Base-by-base conservation (phyloP, 106 monocot species). In the Cymbidium sinense region DNA sequence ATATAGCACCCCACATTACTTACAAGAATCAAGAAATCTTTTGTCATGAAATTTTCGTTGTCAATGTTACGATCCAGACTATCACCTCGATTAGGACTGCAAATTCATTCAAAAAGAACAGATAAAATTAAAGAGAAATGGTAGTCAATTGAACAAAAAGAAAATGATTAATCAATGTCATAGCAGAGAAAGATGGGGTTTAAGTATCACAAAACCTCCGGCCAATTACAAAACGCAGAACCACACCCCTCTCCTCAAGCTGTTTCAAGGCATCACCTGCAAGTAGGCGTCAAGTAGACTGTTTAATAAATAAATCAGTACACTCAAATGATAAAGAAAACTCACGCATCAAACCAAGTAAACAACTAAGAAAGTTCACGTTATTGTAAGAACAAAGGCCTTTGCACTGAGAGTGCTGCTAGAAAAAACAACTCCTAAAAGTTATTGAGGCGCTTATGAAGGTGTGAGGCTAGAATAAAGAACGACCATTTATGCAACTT, bases 151-250 rank as follows among this genome's bases (percentile, higher is more conserved):
- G 44, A 10, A 13, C 10, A 30, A 29, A 7, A 34, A 79, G 1
- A 55, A 79, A 51, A 44, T 62, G 54, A 25, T 7, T 34, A 34
- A 27, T 21, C 30, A 8, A 47, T 75, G 35, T 12, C 12, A 41
- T 58, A 73, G 58, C 21, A 64, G 47, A 64, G 51, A 76, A 78
- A 21, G 2, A 1, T 23, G 74, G 11, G 43, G 54, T 67, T 77
- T 2, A 80, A 51, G 70, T 50, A 75, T 37, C 30, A 71, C 75
- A 78, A 83, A 87, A 99, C 99, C 99, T 99, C 44, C 99, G 92
- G 81, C 99, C 99, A 87, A 99, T 89, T 52, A 99, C 91, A 91
- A 99, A 99, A 78, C 95, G 95, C 77, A 99, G 86, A 58, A 99
- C 77, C 50, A 99, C 87, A 25, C 95, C 99, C 75, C 64, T 90